Percentiles rank a stretch among this genome's conserved stretches.
phyloP scores from a whole-genome alignment of 2,329 filamentous ascomycete species.

The Dactylellina drechsleri region DNA sequence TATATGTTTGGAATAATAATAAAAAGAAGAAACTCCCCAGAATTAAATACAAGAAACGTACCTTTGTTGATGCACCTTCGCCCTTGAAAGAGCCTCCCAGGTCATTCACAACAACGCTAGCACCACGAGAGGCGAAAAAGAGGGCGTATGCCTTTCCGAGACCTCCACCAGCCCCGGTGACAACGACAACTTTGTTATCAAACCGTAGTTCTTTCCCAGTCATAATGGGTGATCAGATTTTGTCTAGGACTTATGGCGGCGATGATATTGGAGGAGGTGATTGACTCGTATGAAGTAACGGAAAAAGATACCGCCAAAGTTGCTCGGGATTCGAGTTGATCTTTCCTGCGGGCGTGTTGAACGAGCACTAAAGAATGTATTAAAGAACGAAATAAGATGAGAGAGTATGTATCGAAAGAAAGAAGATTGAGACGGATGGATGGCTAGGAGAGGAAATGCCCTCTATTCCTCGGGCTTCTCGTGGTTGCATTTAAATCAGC shows the following conservation, averaged over 20 bases:
- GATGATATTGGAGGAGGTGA: neutral
- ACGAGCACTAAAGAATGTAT: neutral
- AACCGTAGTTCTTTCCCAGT: conserved; percentile 72
- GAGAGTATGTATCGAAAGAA: neutral
- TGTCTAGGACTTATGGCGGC: neutral
- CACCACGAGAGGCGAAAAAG: conserved; percentile 91
- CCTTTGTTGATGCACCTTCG: conserved; percentile 86
- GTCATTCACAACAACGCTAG: conserved; percentile 96
- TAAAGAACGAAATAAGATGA: neutral
- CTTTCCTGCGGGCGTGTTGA: neutral
- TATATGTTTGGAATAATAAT: too few species aligned
- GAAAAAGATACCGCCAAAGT: neutral
- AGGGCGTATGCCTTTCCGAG: conserved; percentile 83
- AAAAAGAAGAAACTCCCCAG: neutral
- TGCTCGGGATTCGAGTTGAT: neutral
- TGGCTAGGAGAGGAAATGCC: conserved; percentile 19
- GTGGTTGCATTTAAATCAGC: conserved; percentile 18
- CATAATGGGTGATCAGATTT: conserved; percentile 13
- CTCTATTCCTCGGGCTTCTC: conserved; percentile 8
- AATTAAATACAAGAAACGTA: conserved; percentile 61
- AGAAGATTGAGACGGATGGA: neutral
- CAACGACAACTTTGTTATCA: conserved; percentile 87
- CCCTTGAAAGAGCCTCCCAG: conserved; percentile 92
- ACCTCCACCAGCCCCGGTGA: conserved; percentile 86
- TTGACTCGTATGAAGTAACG: too few species aligned